Evolutionary conservation across 2,329 filamentous ascomycete genomes (phyloP).

Genomic region (Monilinia fructicola): DNA sequence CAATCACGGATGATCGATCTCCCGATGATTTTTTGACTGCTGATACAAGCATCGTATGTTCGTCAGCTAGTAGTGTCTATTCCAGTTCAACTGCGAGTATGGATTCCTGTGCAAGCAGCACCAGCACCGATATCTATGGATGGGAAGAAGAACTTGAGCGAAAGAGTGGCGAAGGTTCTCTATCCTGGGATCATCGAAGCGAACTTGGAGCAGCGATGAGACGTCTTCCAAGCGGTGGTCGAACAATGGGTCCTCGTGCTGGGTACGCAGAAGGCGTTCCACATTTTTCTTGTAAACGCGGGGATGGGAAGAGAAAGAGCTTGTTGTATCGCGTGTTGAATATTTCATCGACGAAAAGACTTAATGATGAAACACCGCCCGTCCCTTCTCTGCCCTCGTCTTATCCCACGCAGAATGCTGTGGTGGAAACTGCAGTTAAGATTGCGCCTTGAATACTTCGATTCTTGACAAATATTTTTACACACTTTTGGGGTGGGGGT

Average conservation of each 20-base stretch:
- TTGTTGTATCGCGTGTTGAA: conserved; percentile 38
- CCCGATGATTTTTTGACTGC: conserved; percentile 30
- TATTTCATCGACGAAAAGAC: conserved; percentile 24
- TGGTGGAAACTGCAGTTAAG: neutral
- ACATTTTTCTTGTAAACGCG: conserved; percentile 26
- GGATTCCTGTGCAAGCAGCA: conserved; percentile 34
- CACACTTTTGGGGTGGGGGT: neutral
- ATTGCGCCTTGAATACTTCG: neutral
- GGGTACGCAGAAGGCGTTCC: conserved; percentile 11
- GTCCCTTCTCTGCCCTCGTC: conserved; percentile 11
- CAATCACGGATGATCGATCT: conserved; percentile 31
- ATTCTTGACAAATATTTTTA: conserved; percentile 14
- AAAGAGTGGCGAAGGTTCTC: conserved; percentile 33
- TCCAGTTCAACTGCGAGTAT: conserved; percentile 38
- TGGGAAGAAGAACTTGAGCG: conserved; percentile 54
- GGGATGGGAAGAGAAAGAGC: conserved; percentile 35
- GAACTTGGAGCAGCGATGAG: conserved; percentile 25
- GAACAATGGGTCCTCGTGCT: conserved; percentile 29
- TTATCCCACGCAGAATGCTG: neutral
- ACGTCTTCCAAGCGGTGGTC: conserved; percentile 30
- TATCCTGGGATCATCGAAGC: conserved; percentile 28
- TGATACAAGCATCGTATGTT: conserved; percentile 40
- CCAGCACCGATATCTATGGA: conserved; percentile 50
- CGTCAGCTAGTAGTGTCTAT: conserved; percentile 37
- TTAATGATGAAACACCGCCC: conserved; percentile 3